Evolutionary conservation across 495 filamentous ascomycete species (phyloP).

Genomic region (Penicillium longicatenatum): DNA sequence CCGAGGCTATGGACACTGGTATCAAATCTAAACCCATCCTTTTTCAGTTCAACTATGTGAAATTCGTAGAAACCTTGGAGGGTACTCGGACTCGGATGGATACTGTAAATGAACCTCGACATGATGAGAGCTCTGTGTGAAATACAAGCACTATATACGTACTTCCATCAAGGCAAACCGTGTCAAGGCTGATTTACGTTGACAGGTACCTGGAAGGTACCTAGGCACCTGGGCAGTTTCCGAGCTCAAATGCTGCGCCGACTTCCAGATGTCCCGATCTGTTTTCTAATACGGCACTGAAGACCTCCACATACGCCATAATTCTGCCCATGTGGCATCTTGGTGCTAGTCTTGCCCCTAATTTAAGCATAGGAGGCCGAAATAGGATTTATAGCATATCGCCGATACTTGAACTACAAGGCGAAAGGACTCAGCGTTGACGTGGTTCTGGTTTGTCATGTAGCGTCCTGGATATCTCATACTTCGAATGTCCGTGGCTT

Average conservation of each 20-base stretch:
- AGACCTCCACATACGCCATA: neutral
- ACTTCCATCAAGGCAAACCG: neutral
- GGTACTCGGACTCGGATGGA: neutral
- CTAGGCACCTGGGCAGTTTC: too few relatives aligned
- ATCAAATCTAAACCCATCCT: neutral
- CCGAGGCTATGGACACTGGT: neutral
- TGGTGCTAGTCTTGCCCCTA: neutral
- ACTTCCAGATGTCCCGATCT: neutral
- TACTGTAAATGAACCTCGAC: neutral
- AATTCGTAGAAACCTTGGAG: neutral
- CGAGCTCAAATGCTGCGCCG: neutral
- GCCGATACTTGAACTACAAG: neutral
- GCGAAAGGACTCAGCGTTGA: neutral
- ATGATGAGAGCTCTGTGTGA: neutral
- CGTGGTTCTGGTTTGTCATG: neutral
- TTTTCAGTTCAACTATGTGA: neutral
- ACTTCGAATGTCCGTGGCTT: neutral
- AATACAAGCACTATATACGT: neutral
- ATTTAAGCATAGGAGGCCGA: neutral
- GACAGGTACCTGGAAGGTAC: too few relatives aligned
- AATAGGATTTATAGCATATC: neutral
- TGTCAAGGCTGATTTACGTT: too few relatives aligned
- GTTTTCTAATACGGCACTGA: neutral
- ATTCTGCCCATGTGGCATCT: neutral
- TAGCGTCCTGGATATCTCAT: neutral